Conservation (phyloP, 139 green algal genomes). For the Chlorella vulgaris region DNA sequence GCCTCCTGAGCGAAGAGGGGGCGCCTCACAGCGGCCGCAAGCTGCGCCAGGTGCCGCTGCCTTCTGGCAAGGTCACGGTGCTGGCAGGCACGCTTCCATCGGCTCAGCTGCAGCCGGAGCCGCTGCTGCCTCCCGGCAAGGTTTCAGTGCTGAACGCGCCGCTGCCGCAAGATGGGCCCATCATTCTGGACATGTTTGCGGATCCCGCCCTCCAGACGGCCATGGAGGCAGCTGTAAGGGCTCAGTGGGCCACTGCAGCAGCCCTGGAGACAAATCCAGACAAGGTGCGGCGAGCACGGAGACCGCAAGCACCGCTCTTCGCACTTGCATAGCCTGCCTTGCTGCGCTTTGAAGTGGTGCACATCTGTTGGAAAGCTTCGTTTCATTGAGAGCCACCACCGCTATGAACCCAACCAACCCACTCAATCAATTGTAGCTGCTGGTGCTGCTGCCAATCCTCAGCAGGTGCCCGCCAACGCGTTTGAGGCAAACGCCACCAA, state of each 20-base stretch:
- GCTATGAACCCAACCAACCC: no score
- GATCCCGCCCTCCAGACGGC: neutral
- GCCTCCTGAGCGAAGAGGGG: neutral
- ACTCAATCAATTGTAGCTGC: no score
- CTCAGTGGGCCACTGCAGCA: neutral
- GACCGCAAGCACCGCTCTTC: no score
- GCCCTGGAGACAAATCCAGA: neutral
- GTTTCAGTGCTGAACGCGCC: neutral
- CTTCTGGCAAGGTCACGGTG: slow-evolving; percentile 8
- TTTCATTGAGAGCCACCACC: no score
- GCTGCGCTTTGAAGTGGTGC: no score
- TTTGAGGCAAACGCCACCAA: slow-evolving; percentile 26
- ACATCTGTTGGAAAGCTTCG: no score
- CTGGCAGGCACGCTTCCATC: neutral
- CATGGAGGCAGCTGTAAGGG: slow-evolving; percentile 14
- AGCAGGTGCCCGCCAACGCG: neutral
- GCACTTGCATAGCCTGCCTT: no score
- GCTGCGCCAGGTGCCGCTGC: neutral
- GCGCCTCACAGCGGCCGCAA: neutral
- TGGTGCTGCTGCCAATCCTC: neutral
- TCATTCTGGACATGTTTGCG: neutral
- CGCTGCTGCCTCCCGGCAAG: neutral
- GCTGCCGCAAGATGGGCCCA: neutral
- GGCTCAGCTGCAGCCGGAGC: neutral
- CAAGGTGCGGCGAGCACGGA: slow-evolving; percentile 6